These are phyloP conservation scores for Gliomastix tumulicola DNA, from an alignment of 2,329 filamentous ascomycete genomes.

Conservation along the genomic window DNA sequence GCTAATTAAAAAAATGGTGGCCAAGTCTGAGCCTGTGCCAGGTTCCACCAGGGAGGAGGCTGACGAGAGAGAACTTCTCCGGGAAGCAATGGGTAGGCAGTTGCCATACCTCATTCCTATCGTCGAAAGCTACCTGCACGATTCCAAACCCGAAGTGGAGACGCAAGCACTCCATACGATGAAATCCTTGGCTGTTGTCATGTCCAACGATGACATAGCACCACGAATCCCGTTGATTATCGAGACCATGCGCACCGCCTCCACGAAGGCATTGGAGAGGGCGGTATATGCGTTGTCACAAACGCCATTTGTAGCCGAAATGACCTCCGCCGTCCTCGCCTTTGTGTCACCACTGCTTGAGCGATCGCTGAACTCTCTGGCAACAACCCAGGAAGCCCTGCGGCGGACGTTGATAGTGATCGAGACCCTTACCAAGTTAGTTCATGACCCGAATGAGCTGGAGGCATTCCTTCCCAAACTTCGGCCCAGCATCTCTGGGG, in stretches of 20 bases:
- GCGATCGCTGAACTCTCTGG: conserved; percentile 84
- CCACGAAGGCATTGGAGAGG: conserved; percentile 80
- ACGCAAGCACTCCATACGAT: conserved; percentile 92
- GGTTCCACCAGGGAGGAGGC: conserved; percentile 77
- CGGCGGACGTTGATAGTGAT: conserved; percentile 94
- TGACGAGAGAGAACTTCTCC: conserved; percentile 77
- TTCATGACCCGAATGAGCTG: conserved; percentile 91
- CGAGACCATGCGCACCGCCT: conserved; percentile 92
- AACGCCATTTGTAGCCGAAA: conserved; percentile 96
- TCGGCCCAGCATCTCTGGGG: conserved; percentile 84
- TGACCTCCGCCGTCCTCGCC: conserved; percentile 91
- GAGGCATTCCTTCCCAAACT: conserved; percentile 92
- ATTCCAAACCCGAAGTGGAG: conserved; percentile 80
- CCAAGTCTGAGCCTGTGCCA: conserved; percentile 82
- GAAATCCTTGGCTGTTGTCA: conserved; percentile 78
- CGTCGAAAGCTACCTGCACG: conserved; percentile 91
- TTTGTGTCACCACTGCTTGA: conserved; percentile 92
- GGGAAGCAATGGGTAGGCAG: conserved; percentile 83
- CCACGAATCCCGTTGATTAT: conserved; percentile 87
- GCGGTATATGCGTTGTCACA: conserved; percentile 94
- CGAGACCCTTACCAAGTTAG: conserved; percentile 96
- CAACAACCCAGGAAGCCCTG: conserved; percentile 86
- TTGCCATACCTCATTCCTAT: conserved; percentile 83
- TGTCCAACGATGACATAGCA: conserved; percentile 95
- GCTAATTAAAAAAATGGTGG: conserved; percentile 85